A percentile compares a stretch with the other conserved stretches of the same genome.
These are phyloP conservation scores for Pyricularia sp. DNA, from an alignment of 2,329 filamentous ascomycete genomes.

Conservation along the genomic window DNA sequence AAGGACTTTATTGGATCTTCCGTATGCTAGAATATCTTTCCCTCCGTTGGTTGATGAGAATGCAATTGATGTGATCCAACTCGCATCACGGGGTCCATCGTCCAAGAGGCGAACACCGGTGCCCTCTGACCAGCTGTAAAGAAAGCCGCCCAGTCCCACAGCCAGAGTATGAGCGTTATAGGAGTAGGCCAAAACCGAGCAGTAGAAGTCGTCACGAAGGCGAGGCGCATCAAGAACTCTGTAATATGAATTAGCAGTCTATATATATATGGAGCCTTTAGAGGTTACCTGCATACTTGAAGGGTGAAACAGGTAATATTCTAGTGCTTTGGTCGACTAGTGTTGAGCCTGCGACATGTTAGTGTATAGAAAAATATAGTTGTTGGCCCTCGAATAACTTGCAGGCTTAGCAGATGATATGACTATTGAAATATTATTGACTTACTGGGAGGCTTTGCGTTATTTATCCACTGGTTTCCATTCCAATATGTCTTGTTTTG, in stretches of 20 bases:
- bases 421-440: not conserved
- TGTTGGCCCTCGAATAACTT: not conserved
- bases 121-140: slow-evolving; percentile 85
- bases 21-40: slow-evolving; percentile 76
- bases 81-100: slow-evolving; percentile 32
- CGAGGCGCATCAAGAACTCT: slow-evolving; percentile 78
- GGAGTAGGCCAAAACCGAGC: slow-evolving; percentile 82
- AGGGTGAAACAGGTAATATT: slow-evolving; percentile 61
- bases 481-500: slow-evolving; percentile 29
- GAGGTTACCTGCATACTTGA: slow-evolving; percentile 48
- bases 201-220: slow-evolving; percentile 94
- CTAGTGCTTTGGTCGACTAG: slow-evolving; percentile 20
- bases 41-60: slow-evolving; percentile 75
- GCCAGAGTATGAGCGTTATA: slow-evolving; percentile 65
- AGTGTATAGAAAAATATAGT: slow-evolving; percentile 6
- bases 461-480: slow-evolving; percentile 29
- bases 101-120: slow-evolving; percentile 53
- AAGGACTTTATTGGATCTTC: slow-evolving; percentile 67
- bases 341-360: slow-evolving; percentile 5
- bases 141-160: slow-evolving; percentile 67
- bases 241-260: slow-evolving; percentile 18
- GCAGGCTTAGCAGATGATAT: not conserved
- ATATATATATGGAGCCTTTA: not conserved
- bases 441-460: slow-evolving; percentile 13
- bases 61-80: slow-evolving; percentile 71